Evolutionary conservation across 2,329 filamentous ascomycete species (phyloP), one percentile per base, ranked within the genome.

Genomic region (Dothistroma septosporum): DNA sequence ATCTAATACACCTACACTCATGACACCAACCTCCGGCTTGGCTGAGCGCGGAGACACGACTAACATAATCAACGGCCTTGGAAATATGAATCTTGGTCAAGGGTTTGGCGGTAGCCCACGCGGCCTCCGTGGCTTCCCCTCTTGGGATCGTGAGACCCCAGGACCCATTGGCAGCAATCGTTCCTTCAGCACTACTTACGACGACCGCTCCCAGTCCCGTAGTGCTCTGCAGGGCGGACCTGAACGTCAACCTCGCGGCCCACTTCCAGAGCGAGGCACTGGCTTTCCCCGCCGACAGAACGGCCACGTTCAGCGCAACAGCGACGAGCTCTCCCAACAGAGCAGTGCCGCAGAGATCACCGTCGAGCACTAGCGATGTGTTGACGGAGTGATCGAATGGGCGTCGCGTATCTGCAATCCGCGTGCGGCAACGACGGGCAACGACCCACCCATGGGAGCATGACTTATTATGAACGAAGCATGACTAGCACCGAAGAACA

Each of bases 101-200:
- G 73, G 72, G 19, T 81, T 79, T 66, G 78, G 75, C 49, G 78
- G 79, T 63, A 86, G 83, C 75, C 84, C 84, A n/a, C 78, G 82
- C 60, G 78, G 83, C 59, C 76, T 86, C 55, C 80, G 84, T 60
- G 81, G 82, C 68, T 83, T 85, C 77, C 83, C 84, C 66, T 85
- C 83, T 52, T 86, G 83, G 83, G 83, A 83, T 68, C 78, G 80
- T 60, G 78, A 82, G 64, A 78, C 78, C 68, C 81, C 83, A 59
- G 85, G 83, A 28, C 82, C 85, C 41, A 87, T 87, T 69, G 85
- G 85, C 62, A 85, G 85, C 72, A 85, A 87, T 75, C 80, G 85
- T 64, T 80, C 83, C 44, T 84, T 87, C 73, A 84, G 83, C 73
- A 80, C 82, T 57, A 78, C 76, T 64, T 84, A 82, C 73, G 84